Evolutionary conservation across 495 filamentous ascomycete species (phyloP).

Genomic region (Neurospora sublineolata): DNA sequence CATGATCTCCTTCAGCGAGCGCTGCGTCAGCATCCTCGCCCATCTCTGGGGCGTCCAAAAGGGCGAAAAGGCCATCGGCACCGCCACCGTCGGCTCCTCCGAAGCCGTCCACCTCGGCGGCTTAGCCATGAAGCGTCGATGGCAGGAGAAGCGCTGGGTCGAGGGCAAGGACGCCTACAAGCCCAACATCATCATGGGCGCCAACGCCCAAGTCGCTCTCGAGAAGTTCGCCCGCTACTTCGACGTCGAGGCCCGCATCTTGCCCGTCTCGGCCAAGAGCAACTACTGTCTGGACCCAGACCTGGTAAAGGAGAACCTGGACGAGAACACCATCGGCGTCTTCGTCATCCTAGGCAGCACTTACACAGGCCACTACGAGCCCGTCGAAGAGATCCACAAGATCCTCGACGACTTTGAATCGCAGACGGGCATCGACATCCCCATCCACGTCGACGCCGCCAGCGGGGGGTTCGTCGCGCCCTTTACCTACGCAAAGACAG

Average conservation of each 20-base stretch:
- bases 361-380: constrained; percentile 69
- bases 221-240: constrained; percentile 70
- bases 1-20: constrained; percentile 59
- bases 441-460: constrained; percentile 68
- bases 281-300: constrained; percentile 52
- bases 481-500: constrained; percentile 52
- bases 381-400: constrained; percentile 54
- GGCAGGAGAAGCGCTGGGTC: constrained; percentile 53
- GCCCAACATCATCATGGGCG: constrained; percentile 70
- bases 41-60: constrained; percentile 57
- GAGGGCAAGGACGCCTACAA: constrained; percentile 49
- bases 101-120: constrained; percentile 69
- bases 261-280: constrained; percentile 54
- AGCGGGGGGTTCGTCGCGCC: constrained; percentile 64
- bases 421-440: constrained; percentile 53
- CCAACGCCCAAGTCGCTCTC: constrained; percentile 66
- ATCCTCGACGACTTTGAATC: constrained; percentile 56
- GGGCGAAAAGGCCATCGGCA: constrained; percentile 56
- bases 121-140: constrained; percentile 66
- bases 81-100: constrained; percentile 60
- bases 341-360: constrained; percentile 67
- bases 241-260: constrained; percentile 61
- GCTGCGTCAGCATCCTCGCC: constrained; percentile 60
- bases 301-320: constrained; percentile 52
- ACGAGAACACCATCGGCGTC: constrained; percentile 70